Evolutionary conservation across 2,329 filamentous ascomycete species (phyloP).

Genomic region (Penicillium sp.): DNA sequence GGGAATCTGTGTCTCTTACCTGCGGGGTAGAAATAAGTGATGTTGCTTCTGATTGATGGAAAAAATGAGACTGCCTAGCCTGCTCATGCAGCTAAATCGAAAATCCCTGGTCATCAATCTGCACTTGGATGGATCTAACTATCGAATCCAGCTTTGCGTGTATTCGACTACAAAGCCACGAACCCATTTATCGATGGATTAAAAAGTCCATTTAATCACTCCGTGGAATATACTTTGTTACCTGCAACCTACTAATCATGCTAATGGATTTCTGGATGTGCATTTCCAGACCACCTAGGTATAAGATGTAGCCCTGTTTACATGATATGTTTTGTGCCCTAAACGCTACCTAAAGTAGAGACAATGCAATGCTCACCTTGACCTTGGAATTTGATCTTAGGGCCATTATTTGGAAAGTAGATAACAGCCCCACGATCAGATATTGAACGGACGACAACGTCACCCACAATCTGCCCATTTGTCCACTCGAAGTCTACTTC

Average conservation of each 20-base stretch:
- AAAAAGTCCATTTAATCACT: too few relatives aligned
- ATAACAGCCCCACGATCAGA: slow-evolving; percentile 19
- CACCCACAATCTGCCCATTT: slow-evolving; percentile 5
- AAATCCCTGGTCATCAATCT: neutral
- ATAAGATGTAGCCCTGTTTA: too few relatives aligned
- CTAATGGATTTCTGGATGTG: too few relatives aligned
- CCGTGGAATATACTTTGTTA: too few relatives aligned
- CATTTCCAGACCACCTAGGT: too few relatives aligned
- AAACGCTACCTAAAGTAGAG: too few relatives aligned
- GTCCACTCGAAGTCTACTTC: slow-evolving; percentile 33
- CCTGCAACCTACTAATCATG: too few relatives aligned
- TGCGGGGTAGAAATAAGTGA: neutral
- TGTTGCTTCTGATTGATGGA: slow-evolving; percentile 7
- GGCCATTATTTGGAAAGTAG: slow-evolving; percentile 19
- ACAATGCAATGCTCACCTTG: slow-evolving; percentile 2
- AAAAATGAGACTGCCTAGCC: neutral
- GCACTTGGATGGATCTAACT: neutral
- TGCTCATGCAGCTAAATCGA: neutral
- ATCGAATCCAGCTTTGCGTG: neutral
- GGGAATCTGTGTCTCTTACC: neutral
- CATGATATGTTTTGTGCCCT: too few relatives aligned
- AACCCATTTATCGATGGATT: too few relatives aligned
- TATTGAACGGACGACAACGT: slow-evolving; percentile 2
- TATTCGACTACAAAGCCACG: too few relatives aligned
- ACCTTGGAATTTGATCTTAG: slow-evolving; percentile 16